phyloP scores from a whole-genome alignment of 2,329 filamentous ascomycete genomes.

The Colletotrichum lupini region DNA sequence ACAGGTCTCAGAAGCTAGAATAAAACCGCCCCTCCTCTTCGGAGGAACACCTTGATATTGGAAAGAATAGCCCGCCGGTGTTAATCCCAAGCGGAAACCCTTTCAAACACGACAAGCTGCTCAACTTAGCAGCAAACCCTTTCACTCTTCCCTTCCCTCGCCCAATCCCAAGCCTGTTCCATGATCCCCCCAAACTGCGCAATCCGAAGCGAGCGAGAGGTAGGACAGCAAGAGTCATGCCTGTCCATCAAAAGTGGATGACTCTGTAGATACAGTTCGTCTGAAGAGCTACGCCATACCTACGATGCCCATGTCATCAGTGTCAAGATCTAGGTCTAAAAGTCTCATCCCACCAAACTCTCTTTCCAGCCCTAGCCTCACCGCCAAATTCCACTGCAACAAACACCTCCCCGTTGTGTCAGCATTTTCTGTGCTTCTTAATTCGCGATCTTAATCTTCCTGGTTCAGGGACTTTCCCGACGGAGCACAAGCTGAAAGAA shows the following conservation, averaged over 20 bases:
- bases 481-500: slow-evolving; percentile 11
- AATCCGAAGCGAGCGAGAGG: not conserved
- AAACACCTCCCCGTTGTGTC: not conserved
- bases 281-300: not conserved
- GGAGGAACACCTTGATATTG: not conserved
- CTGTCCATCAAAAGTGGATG: not conserved
- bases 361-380: not conserved
- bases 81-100: not conserved
- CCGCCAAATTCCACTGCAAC: not conserved
- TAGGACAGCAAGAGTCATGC: not conserved
- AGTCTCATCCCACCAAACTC: not conserved
- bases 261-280: not conserved
- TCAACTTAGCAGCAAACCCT: not conserved
- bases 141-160: not conserved
- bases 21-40: not conserved
- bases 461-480: not conserved
- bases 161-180: not conserved
- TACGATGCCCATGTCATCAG: not conserved
- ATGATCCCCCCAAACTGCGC: not conserved
- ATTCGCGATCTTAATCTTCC: not conserved
- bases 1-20: no score
- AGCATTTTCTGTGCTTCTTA: not conserved
- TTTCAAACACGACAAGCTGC: not conserved
- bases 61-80: not conserved
- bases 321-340: not conserved